Evolutionary conservation across 1,284 basidiomycete genomes (phyloP), one percentile per base, ranked within the genome.

Genomic region (Peniophora sp.): DNA sequence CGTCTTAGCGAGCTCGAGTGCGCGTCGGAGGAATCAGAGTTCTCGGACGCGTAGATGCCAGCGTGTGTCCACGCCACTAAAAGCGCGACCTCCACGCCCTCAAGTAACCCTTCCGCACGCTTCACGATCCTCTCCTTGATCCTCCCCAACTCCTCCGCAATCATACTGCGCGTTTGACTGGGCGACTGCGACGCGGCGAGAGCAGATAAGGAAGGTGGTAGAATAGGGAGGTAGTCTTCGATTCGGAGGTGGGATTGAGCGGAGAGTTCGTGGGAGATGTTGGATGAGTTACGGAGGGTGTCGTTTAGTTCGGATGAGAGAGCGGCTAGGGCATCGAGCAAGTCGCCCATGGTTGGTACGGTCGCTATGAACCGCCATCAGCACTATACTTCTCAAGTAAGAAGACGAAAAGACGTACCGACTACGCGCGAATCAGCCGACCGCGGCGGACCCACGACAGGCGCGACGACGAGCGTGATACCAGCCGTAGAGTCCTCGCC

Each of bases 271-370:
- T 80, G 78, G 2, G 80, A 75, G 11, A 92, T 70, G 57, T 83
- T 81, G 3, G 75, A 69, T 23, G 91, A 83, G 49, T 85, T 81
- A 54, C 80, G 79, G 52, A 92, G 65, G 1, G 77, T 80, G 10
- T 73, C 72, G 0, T 74, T 63, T 2, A 94, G 77, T 48, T 83
- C 76, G 11, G 70, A 71, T 36, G 79, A 78, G 2, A 88, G 69
- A 51, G 79, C 74, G 49, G 79, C 76, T 32, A 95, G 68, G 0
- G 86, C 81, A 27, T 83, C 80, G 19, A 91, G 74, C 0, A 83
- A 79, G 54, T 90, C 83, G 3, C 88, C 86, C 10, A 95, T 70
- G 0, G 85, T 89, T 8, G 92, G 90, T 17, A 87, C 78, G 3
- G 82, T 82, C 2, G 79, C 84, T 84, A 36, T 38, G 14, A 38